Evolutionary conservation across 345 rosid genomes (phyloP).

Genomic region (Psidium friedrichsthalianum): DNA sequence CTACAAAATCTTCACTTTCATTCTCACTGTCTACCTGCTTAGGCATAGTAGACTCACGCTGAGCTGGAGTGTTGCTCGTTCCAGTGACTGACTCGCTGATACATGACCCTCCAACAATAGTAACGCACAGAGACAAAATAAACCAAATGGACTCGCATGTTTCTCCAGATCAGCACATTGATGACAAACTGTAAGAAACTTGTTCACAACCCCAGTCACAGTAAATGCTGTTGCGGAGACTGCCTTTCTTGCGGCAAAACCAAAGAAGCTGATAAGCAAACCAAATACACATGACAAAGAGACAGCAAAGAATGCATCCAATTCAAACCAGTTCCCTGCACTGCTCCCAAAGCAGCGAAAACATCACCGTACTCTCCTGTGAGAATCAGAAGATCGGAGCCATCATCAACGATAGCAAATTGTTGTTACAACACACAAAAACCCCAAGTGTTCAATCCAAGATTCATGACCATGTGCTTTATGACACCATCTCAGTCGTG

Average conservation of each 20-base stretch:
- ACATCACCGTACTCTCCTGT: slow-evolving; percentile 74
- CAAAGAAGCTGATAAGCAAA: slow-evolving; percentile 86
- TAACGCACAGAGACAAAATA: slow-evolving; percentile 79
- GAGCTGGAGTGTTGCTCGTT: slow-evolving; percentile 12
- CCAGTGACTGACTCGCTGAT: slow-evolving; percentile 91
- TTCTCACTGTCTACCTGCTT: slow-evolving; percentile 20
- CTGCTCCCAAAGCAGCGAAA: slow-evolving; percentile 45
- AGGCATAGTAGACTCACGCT: slow-evolving; percentile 22
- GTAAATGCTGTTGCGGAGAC: slow-evolving; percentile 96
- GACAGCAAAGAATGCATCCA: slow-evolving; percentile 53
- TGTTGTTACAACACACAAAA: slow-evolving; percentile 83
- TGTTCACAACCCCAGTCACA: slow-evolving; percentile 95
- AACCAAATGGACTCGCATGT: slow-evolving; percentile 86
- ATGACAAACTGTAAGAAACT: slow-evolving; percentile 91
- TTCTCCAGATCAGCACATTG: slow-evolving; percentile 93
- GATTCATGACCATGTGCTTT: slow-evolving; percentile 89
- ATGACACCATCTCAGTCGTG: slow-evolving; percentile 94
- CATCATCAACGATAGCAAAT: slow-evolving; percentile 75
- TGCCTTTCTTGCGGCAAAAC: slow-evolving; percentile 86
- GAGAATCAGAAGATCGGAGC: slow-evolving; percentile 81
- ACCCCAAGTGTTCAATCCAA: slow-evolving; percentile 97
- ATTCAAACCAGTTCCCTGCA: slow-evolving; percentile 45
- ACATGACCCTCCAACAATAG: slow-evolving; percentile 74
- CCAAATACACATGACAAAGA: slow-evolving; percentile 87
- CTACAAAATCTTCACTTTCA: slow-evolving; percentile 22